These are phyloP conservation scores for Corylus heterophylla DNA, from an alignment of 306 rosid genomes.

Conservation along the genomic window DNA sequence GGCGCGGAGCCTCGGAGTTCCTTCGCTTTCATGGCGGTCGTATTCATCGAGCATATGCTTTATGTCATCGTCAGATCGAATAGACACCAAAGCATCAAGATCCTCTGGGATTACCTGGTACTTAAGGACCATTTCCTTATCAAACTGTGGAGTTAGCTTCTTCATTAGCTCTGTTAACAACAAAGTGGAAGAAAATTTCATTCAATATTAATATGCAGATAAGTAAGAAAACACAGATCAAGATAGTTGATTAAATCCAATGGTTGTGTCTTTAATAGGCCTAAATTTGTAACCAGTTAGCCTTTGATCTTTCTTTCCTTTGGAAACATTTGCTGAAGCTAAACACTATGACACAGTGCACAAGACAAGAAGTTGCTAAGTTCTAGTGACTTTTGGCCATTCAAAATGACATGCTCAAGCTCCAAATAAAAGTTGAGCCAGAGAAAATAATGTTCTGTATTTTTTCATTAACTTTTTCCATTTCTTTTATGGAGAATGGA, in stretches of 20 bases:
- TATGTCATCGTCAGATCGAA: slow-evolving; percentile 62
- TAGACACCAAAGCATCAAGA: slow-evolving; percentile 66
- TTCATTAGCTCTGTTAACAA: slow-evolving; percentile 55
- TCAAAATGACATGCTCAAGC: background rate
- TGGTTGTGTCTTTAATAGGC: too few relatives aligned
- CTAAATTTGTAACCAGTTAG: too few relatives aligned
- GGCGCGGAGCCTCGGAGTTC: slow-evolving; percentile 52
- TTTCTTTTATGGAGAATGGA: too few relatives aligned
- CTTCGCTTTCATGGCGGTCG: slow-evolving; percentile 48
- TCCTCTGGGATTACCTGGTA: slow-evolving; percentile 66
- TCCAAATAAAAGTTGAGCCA: background rate
- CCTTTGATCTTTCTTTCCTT: background rate
- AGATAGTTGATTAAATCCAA: too few relatives aligned
- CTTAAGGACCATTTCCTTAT: slow-evolving; percentile 65
- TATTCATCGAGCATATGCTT: slow-evolving; percentile 78
- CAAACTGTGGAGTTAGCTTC: slow-evolving; percentile 47
- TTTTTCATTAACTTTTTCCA: background rate
- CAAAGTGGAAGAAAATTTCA: background rate
- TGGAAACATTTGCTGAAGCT: background rate
- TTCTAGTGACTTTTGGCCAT: background rate
- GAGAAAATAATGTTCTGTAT: background rate
- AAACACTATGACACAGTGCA: background rate
- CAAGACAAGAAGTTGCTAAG: background rate
- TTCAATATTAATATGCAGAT: too few relatives aligned
- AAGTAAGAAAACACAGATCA: too few relatives aligned